Base-by-base conservation (phyloP, 2,329 filamentous ascomycete genomes). In the Cercospora berteroae region DNA sequence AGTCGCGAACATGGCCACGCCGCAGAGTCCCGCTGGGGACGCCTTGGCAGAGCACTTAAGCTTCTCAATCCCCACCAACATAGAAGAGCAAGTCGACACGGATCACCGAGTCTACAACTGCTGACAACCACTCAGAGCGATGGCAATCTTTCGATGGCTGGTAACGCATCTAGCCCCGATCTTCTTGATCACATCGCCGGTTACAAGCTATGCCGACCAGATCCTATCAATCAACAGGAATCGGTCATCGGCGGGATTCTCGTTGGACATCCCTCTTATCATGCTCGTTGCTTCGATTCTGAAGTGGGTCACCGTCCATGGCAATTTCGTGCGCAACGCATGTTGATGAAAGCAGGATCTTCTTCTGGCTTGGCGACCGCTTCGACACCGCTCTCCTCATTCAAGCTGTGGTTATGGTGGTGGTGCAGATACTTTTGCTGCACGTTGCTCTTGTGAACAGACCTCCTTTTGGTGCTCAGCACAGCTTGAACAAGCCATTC, bases 171-270 rank as follows among this genome's bases (percentile, higher is more conserved):
- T 79, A 50, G 77, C 78, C 60, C 78, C 78, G 7, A 50, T 79
- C 42, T 80, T 80, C 77, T 83, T 90, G 69, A 81, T 88, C 62
- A 83, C 86, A 8, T 88, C 87, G 7, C 88, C 88, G 8, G 79
- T 90, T 67, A 89, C 87, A 60, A 88, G 86, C 72, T 90, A 90
- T 80, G 84, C 86, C 68, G 88, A 90, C 77, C 88, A 90, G 75
- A 89, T 89, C 75, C 83, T 87, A 76, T 86, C 84, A 72, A 89
- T 89, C 74, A 84, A 89, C 78, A 83, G 83, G 71, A 84, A 79
- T 66, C 83, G 85, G 72, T 86, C 81, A 65, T 89, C 87, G 4
- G 85, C 84, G 36, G 88, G 88, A 33, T 90, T 90, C 78, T 89
- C 87, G 16, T 80, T 90, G 72, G 88, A 90, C 74, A 89, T 89